Evolutionary conservation across 2,329 filamentous ascomycete species (phyloP).

Genomic region (Talaromyces funiculosus): DNA sequence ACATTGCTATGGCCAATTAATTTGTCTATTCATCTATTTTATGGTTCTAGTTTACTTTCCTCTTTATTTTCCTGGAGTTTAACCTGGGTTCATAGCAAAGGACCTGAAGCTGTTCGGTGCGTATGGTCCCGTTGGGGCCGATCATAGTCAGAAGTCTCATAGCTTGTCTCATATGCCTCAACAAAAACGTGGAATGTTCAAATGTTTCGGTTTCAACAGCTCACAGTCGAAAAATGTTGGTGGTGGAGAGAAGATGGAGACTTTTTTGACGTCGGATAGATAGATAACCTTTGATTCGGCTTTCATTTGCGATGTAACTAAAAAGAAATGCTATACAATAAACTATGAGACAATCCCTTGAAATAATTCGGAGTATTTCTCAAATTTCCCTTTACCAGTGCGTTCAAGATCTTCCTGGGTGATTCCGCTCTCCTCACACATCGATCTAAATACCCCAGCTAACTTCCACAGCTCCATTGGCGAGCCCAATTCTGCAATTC

Average conservation of each 20-base stretch:
- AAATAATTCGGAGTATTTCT: neutral
- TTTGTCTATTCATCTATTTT: neutral
- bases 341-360: neutral
- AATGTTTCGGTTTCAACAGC: neutral
- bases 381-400: neutral
- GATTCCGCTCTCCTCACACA: slow-evolving; percentile 13
- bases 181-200: neutral
- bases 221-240: neutral
- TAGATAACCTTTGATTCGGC: neutral
- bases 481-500: slow-evolving; percentile 5
- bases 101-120: neutral
- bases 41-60: neutral
- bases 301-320: neutral
- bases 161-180: neutral
- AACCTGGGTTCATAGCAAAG: neutral
- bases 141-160: neutral
- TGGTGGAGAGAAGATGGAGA: neutral
- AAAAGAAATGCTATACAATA: neutral
- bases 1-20: neutral
- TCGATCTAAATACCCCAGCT: slow-evolving; percentile 5
- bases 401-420: neutral
- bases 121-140: neutral
- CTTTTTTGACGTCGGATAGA: neutral
- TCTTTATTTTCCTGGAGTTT: neutral
- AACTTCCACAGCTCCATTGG: slow-evolving; percentile 9